phyloP scores from a whole-genome alignment of 2,329 filamentous ascomycete genomes.

The Akanthomyces dipterigenus region DNA sequence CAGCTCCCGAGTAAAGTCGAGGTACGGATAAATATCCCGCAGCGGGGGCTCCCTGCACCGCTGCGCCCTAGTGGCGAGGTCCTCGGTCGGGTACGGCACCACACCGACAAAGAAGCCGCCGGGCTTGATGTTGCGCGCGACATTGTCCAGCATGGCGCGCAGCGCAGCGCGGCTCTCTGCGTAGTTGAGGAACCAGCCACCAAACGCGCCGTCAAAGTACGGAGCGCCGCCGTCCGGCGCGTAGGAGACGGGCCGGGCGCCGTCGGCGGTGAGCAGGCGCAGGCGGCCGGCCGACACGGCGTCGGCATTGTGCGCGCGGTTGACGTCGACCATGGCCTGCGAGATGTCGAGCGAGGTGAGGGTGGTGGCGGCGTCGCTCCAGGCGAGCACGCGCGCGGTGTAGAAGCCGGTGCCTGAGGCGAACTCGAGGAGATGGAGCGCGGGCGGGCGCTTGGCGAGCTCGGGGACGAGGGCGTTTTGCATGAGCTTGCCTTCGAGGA shows the following conservation, averaged over 20 bases:
- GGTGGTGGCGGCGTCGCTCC: background rate
- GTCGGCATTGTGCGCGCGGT: background rate
- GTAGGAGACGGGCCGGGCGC: background rate
- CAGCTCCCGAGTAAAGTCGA: background rate
- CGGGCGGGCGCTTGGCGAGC: background rate
- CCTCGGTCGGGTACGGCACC: background rate
- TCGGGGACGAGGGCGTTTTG: background rate
- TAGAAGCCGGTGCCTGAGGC: constrained; percentile 8
- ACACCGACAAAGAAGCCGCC: constrained; percentile 10
- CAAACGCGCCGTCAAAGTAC: constrained; percentile 6
- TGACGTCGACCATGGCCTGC: background rate
- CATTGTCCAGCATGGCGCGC: constrained; percentile 3
- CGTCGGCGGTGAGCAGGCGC: constrained; percentile 1
- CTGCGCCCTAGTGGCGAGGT: background rate
- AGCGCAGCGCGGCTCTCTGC: background rate
- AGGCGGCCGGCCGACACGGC: background rate
- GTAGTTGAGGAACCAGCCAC: constrained; percentile 8
- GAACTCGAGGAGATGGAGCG: background rate
- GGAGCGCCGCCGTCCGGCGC: background rate
- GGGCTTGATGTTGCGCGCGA: constrained; percentile 6
- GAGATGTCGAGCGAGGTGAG: constrained; percentile 5
- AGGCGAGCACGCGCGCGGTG: background rate
- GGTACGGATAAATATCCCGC: background rate
- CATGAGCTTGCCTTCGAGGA: constrained; percentile 1
- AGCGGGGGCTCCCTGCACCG: background rate